Conservation (phyloP, 2,329 filamentous ascomycete genomes). For the Hysterium pulicare region DNA sequence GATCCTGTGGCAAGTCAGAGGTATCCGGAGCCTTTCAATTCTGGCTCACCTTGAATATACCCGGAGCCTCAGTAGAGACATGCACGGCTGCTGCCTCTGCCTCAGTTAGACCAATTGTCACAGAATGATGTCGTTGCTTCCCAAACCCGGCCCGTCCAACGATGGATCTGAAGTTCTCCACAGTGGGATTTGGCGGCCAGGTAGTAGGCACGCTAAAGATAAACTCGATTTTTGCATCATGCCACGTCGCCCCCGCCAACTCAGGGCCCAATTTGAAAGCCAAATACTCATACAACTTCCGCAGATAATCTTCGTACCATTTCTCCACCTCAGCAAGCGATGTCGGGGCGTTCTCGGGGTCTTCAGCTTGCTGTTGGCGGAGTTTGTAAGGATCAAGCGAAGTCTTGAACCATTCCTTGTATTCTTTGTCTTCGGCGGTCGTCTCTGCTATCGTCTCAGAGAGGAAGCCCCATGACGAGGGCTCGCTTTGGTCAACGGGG, state of each 20-base stretch:
- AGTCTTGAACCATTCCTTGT: constrained; percentile 55
- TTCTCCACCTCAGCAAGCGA: constrained; percentile 44
- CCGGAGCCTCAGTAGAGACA: constrained; percentile 37
- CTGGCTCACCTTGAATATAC: constrained; percentile 23
- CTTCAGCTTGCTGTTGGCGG: constrained; percentile 41
- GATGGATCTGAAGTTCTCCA: constrained; percentile 51
- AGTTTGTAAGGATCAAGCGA: constrained; percentile 50
- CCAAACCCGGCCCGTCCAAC: constrained; percentile 52
- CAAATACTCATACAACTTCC: constrained; percentile 49
- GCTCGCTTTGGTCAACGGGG: constrained; percentile 33
- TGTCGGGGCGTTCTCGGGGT: constrained; percentile 43
- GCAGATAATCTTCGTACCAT: constrained; percentile 50
- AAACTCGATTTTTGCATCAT: constrained; percentile 49
- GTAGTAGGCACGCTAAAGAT: constrained; percentile 58
- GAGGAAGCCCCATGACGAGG: constrained; percentile 54
- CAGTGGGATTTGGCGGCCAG: constrained; percentile 50
- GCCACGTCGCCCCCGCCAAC: constrained; percentile 43
- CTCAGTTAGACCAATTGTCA: constrained; percentile 49
- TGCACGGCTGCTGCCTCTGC: constrained; percentile 54
- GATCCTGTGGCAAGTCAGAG: constrained; percentile 17
- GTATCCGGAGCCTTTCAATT: not conserved
- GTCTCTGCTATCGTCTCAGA: constrained; percentile 40
- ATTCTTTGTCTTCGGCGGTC: constrained; percentile 43
- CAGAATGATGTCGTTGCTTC: constrained; percentile 32
- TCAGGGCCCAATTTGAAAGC: constrained; percentile 37